Percentiles rank a stretch among this genome's conserved stretches.
Conservation (phyloP, 768 basidiomycete species). For the Lactarius sp. region DNA sequence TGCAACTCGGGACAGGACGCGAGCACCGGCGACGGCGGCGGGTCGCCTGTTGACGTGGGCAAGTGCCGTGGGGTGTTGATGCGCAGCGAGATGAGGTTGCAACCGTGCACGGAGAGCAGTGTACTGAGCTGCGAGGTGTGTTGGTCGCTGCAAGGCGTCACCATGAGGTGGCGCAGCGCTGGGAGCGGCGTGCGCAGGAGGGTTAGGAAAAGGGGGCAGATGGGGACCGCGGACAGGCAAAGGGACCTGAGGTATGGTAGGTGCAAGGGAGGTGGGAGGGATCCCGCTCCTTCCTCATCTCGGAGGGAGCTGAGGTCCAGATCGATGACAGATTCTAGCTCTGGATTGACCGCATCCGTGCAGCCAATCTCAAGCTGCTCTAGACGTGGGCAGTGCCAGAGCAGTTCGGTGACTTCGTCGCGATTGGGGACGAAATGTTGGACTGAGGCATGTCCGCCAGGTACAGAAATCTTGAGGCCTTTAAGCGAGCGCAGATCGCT, state of each 20-base stretch:
- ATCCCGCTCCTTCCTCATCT: constrained; percentile 21
- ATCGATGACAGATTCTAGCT: constrained; percentile 3
- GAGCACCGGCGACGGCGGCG: constrained; percentile 44
- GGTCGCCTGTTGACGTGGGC: constrained; percentile 56
- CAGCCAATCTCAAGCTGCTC: constrained; percentile 25
- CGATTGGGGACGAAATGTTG: background rate
- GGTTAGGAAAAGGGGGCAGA: constrained; percentile 56
- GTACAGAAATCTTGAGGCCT: constrained; percentile 21
- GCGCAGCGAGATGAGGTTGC: constrained; percentile 51
- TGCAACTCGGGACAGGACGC: constrained; percentile 48
- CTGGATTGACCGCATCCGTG: constrained; percentile 12
- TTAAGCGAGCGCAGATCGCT: constrained; percentile 17
- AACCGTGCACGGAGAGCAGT: constrained; percentile 59
- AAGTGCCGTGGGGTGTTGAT: constrained; percentile 54
- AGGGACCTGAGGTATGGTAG: constrained; percentile 57
- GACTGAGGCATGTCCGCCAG: constrained; percentile 7
- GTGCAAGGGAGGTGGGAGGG: constrained; percentile 41
- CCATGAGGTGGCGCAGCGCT: constrained; percentile 52
- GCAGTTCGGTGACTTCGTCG: constrained; percentile 8
- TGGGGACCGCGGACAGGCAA: constrained; percentile 60
- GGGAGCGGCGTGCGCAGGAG: constrained; percentile 60
- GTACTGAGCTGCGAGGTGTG: constrained; percentile 52
- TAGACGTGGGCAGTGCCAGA: constrained; percentile 13
- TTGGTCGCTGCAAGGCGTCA: constrained; percentile 68
- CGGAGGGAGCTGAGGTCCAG: background rate